Conservation (phyloP, 2,329 filamentous ascomycete species). For the Emericellopsis cladophorae region DNA sequence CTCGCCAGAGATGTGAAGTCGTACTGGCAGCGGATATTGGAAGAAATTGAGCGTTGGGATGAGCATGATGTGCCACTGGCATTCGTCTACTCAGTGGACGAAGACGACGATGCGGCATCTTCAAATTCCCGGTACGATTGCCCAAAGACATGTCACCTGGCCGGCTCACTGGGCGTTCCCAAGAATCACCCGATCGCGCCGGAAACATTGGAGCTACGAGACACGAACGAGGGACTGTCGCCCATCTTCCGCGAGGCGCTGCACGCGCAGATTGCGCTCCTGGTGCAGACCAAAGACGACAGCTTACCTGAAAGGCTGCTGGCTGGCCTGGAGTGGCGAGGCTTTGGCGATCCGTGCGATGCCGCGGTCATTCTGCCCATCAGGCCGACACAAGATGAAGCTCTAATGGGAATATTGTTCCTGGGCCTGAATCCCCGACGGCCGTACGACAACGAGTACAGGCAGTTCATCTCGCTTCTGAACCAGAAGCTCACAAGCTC, state of each 20-base stretch:
- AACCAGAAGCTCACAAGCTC: slow-evolving; percentile 50
- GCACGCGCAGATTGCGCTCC: slow-evolving; percentile 20
- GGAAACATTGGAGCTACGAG: slow-evolving; percentile 19
- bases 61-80: slow-evolving; percentile 36
- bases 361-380: slow-evolving; percentile 58
- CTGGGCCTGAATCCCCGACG: slow-evolving; percentile 58
- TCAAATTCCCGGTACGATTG: slow-evolving; percentile 14
- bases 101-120: slow-evolving; percentile 18
- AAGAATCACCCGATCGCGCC: slow-evolving; percentile 28
- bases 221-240: slow-evolving; percentile 22
- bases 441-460: slow-evolving; percentile 63
- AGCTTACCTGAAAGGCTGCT: slow-evolving; percentile 46
- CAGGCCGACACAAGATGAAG: slow-evolving; percentile 51
- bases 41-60: slow-evolving; percentile 27
- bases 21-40: slow-evolving; percentile 32
- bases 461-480: slow-evolving; percentile 47
- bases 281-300: slow-evolving; percentile 29
- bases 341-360: slow-evolving; percentile 52
- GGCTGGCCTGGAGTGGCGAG: slow-evolving; percentile 45
- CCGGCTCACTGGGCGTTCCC: slow-evolving; percentile 33
- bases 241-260: slow-evolving; percentile 25
- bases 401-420: slow-evolving; percentile 54
- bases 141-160: slow-evolving; percentile 24
- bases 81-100: slow-evolving; percentile 35
- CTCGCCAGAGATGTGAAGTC: slow-evolving; percentile 29